These are phyloP conservation scores for Apiospora koreana DNA, from an alignment of 2,329 filamentous ascomycete species.

Conservation along the genomic window DNA sequence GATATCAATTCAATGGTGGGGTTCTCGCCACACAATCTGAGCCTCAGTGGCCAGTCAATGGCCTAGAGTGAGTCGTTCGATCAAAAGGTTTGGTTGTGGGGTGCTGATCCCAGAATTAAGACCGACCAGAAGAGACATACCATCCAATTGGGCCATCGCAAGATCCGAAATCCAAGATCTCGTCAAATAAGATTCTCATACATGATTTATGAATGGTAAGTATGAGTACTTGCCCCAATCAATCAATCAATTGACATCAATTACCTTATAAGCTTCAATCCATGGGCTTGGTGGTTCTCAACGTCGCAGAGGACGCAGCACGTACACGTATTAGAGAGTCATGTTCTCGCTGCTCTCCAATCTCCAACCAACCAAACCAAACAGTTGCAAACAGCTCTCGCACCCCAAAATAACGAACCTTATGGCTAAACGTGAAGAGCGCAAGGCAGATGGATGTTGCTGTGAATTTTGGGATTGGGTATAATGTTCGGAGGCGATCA, in stretches of 20 bases:
- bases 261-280: no score
- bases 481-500: no score
- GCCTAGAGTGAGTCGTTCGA: conserved; percentile 3
- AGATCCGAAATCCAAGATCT: neutral
- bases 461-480: no score
- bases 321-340: no score
- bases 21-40: conserved; percentile 3
- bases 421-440: no score
- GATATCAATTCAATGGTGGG: neutral
- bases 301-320: no score
- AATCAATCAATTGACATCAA: no score
- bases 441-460: no score
- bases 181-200: neutral
- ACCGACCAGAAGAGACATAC: neutral
- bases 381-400: no score
- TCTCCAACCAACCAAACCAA: neutral
- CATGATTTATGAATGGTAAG: neutral
- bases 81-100: neutral
- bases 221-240: neutral
- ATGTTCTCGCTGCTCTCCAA: neutral
- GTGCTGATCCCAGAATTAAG: neutral
- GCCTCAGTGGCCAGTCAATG: neutral
- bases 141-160: neutral
- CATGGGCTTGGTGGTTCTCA: neutral
- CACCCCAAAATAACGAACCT: no score